phyloP scores from a whole-genome alignment of 2,329 filamentous ascomycete genomes.

The Xylariaceae sp. region DNA sequence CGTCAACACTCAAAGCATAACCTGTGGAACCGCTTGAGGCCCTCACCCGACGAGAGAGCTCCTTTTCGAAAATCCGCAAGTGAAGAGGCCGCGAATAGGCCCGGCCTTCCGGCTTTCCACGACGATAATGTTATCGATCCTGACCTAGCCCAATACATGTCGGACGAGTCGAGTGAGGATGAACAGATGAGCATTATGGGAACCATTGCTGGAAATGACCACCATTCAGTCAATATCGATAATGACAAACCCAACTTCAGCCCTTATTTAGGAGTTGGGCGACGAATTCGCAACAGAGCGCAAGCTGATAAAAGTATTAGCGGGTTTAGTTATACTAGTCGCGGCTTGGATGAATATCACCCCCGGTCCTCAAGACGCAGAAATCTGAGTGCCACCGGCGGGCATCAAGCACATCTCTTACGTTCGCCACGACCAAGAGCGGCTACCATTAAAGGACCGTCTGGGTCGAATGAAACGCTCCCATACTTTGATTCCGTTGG shows the following conservation, averaged over 20 bases:
- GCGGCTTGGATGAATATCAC: slow-evolving; percentile 65
- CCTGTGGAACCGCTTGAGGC: slow-evolving; percentile 70
- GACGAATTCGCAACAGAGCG: slow-evolving; percentile 65
- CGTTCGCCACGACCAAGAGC: slow-evolving; percentile 67
- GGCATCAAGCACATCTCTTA: slow-evolving; percentile 64
- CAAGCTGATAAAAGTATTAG: slow-evolving; percentile 71
- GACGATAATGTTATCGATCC: slow-evolving; percentile 98
- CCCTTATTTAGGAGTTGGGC: slow-evolving; percentile 66
- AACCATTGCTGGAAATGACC: slow-evolving; percentile 62
- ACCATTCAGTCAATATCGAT: slow-evolving; percentile 63
- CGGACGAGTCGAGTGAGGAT: slow-evolving; percentile 89
- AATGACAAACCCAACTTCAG: slow-evolving; percentile 70
- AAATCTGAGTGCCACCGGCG: slow-evolving; percentile 80
- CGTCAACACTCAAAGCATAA: slow-evolving; percentile 86
- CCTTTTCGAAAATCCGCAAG: slow-evolving; percentile 74
- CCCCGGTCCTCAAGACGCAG: slow-evolving; percentile 63
- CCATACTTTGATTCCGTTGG: slow-evolving; percentile 44
- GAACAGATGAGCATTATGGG: slow-evolving; percentile 87
- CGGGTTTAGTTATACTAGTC: slow-evolving; percentile 64
- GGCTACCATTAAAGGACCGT: slow-evolving; percentile 53
- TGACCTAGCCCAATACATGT: slow-evolving; percentile 91
- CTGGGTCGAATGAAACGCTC: slow-evolving; percentile 49
- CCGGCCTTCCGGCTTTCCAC: slow-evolving; percentile 84
- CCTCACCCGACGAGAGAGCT: slow-evolving; percentile 70
- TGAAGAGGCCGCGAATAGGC: slow-evolving; percentile 62